Base-by-base conservation (phyloP, 2,329 filamentous ascomycete genomes). In the Tolypocladium amazonense region DNA sequence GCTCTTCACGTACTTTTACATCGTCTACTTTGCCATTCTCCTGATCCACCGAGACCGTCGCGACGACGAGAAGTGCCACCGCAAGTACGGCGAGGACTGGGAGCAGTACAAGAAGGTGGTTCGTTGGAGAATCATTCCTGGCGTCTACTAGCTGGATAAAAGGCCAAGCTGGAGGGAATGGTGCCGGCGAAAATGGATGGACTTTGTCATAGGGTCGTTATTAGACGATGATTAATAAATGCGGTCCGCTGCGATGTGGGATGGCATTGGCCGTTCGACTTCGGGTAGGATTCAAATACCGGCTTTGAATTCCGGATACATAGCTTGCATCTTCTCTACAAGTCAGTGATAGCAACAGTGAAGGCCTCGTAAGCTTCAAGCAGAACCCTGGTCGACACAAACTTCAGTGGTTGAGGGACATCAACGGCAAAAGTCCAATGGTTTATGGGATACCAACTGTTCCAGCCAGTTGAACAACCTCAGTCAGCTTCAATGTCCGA, bases 61-160 rank as follows among this genome's bases (percentile, higher is more conserved):
- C 58, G 93, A 97, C 66, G 92, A 97, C 66, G 89, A 90, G 72
- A 96, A 96, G 79, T 97, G 93, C 74, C 80, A 83, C 63, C 83
- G 83, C 70, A 97, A 97, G 80, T 97, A 97, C 69, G 92, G 92
- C 33, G 87, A 87, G 66, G 92, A 97, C 70, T 97, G 93, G 92
- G 85, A 92, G 63, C 83, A 85, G 75, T 97, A 97, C 75, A 92
- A 89, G 74, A 85, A 87, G 74, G 82, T 86, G 70, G 93, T 97
- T 53, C 85, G 81, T 62, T 96, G 83, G 73, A 84, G 87, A 70
- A 95, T 97, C 66, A 75, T 97, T 47, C 93, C 93, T 7, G 89
- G 89, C 41, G 77, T 97, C 23, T 97, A 97, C 76, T 52, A 52
- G 27, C 15, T 20, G 47, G 18, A 33, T 5, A n/a, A 12, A 52